Evolutionary conservation across 345 rosid species (phyloP).

Genomic region (Viola odorata): DNA sequence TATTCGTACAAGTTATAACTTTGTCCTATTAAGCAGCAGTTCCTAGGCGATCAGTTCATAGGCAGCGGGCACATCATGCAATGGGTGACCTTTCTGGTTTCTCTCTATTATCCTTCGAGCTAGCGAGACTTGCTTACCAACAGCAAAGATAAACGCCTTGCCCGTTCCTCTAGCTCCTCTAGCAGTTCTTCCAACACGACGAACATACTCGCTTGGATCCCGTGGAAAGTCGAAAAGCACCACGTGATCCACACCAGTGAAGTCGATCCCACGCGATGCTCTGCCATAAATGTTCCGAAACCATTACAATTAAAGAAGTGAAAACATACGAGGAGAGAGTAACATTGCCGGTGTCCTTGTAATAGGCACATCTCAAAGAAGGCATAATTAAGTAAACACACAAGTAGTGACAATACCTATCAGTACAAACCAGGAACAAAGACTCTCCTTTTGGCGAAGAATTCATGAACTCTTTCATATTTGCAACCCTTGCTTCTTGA

Average conservation of each 20-base stretch:
- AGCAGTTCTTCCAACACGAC: constrained; percentile 94
- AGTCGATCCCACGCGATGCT: constrained; percentile 85
- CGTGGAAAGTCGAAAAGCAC: constrained; percentile 83
- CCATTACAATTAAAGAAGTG: not conserved
- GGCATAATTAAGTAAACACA: not conserved
- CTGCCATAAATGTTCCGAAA: constrained; percentile 36
- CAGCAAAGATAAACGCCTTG: constrained; percentile 77
- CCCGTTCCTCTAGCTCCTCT: constrained; percentile 89
- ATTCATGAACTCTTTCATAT: constrained; percentile 69
- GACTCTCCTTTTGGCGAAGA: constrained; percentile 37
- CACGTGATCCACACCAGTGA: constrained; percentile 74
- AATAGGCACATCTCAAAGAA: not conserved
- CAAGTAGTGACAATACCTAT: constrained; percentile 41
- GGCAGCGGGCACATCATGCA: constrained; percentile 87
- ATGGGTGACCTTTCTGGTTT: constrained; percentile 76
- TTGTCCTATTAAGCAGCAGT: too few relatives aligned
- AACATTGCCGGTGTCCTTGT: not conserved
- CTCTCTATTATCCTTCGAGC: constrained; percentile 69
- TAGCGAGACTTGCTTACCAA: constrained; percentile 80
- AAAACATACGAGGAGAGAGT: not conserved
- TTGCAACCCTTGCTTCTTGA: constrained; percentile 57
- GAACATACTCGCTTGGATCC: constrained; percentile 90
- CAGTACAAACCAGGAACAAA: constrained; percentile 73
- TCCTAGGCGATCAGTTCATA: constrained; percentile 37
- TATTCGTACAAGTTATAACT: too few relatives aligned